Evolutionary conservation across 768 basidiomycete genomes (phyloP), one percentile per base, ranked within the genome.

Genomic region (Astraeus odoratus): DNA sequence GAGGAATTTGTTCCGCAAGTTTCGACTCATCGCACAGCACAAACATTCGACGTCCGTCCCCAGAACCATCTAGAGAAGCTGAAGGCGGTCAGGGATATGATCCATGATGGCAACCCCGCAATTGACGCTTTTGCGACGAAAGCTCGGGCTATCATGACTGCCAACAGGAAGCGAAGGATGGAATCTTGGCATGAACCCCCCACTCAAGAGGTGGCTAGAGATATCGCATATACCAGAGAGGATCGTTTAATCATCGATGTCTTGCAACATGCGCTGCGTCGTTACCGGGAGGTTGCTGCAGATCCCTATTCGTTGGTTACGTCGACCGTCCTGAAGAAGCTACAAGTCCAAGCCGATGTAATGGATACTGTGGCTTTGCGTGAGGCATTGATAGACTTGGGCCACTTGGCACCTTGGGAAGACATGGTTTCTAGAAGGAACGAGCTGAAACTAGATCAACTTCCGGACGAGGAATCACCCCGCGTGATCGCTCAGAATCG

Each of bases 351-450:
- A 2, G 51, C 23, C 20, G 25, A 63, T 18, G 29, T 54, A 8
- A 51, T 59, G 16, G 57, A 62, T 20, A 48, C 52, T 4, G 56
- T 53, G 0, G 52, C 51, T 25, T 60, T 76, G 19, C 67, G 75
- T 52, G 65, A 64, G 46, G 61, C 83, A 18, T 68, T 96, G 27
- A 58, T 78, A 13, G 79, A 88, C 36, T 55, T 95, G 12, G 93
- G 95, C 6, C 74, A 82, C 6, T 57, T 87, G 18, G 73, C 84
- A 2, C 82, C 86, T 1, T 96, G 94, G 94, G 81, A 91, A 51
- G 83, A 92, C 52, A 49, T 78, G 24, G 64, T 67, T 5, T 70
- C 69, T 7, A 59, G 73, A 25, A 61, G 65, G 46, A 64, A 64
- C 1, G 57, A 64, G 15, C 53, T 77, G 8, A 55, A 51, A 10